Evolutionary conservation across 1,284 basidiomycete genomes (phyloP), one percentile per base, ranked within the genome.

Genomic region (Vanrija sp.): DNA sequence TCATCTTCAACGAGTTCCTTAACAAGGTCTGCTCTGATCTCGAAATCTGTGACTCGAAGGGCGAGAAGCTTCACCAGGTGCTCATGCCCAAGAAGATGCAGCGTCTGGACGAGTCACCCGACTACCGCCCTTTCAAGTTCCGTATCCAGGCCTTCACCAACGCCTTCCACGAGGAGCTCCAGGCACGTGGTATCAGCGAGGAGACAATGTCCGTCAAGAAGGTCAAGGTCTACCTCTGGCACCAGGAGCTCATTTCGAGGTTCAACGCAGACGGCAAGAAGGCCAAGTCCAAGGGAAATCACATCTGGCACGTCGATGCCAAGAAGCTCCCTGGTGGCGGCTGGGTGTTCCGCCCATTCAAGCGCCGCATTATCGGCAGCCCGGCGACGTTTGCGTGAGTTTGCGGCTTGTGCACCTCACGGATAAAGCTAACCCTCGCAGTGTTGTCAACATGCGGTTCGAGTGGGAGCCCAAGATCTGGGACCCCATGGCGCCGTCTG

Each of bases 181-280:
- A 69, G 56, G 52, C 62, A 2, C 67, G 77, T 12, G 81, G 81
- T 5, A 75, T 82, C 49, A 72, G 73, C 21, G 82, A 82, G 46
- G 74, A 79, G 38, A 79, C 81, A 42, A 76, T 81, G 67, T 79
- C 80, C n/a, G 72, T 76, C 66, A 80, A 81, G 60, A 76, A 94
- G 88, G 87, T 98, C 76, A 91, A 95, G 65, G 90, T 92, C 70
- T 99, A 96, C 79, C 84, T 99, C 46, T 99, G 96, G 96, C 78
- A 88, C 81, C 82, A 83, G 64, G 87, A 88, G 23, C 88, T 89
- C 70, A 98, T 99, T 70, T 88, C 94, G 45, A 88, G 96, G 26
- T 98, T 95, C 82, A 98, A 98, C 74, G 93, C 98, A 69, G 96
- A 98, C 74, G 96, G 93, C 38, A 97, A 97, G 78, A 99, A 99